Evolutionary conservation across 441 rosid genomes (phyloP), one percentile per base, ranked within the genome.

Genomic region (Omphalea diandra): DNA sequence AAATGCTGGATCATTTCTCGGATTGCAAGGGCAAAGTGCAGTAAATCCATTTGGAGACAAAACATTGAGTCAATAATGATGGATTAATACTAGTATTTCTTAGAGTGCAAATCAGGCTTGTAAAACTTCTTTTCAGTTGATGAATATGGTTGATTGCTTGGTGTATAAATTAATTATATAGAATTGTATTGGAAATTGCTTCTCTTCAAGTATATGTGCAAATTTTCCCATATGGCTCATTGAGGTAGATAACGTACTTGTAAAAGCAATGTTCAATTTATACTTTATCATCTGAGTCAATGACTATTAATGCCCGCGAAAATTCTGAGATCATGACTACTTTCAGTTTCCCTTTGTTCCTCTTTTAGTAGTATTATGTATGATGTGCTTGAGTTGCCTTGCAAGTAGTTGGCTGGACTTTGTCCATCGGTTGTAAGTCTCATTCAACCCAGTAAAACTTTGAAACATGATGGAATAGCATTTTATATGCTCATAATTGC

Each of bases 81-180:
- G 33, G 50, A 69, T 65, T 46, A 36, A 22, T 20, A 53, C 36
- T 27, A 29, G 63, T 22, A 52, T 44, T 44, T 46, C 64, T 32
- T 1, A 33, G 72, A 33, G 52, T 72, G 62, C 61, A 38, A n/a
- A 69, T 43, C 33, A 71, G 41, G 60, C 69, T 73, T 67, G 67
- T 68, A 75, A 64, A 72, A 66, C 44, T 61, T 32, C 5, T 52
- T 73, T 65, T 36, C 63, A 59, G 56, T 63, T 74, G 70, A 71
- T 68, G 65, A 74, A 62, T 77, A 66, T 73, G 75, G 47, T 72
- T 77, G 80, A 71, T 74, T 79, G 77, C 72, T 73, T 79, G 74
- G 56, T 68, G 46, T 74, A 31, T 27, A 71, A 74, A 60, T 59
- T 66, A 26, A 63, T 61, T 63, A 58, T 3, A 36, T 53, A 18